Percentiles rank a stretch among this genome's conserved stretches.
These are phyloP conservation scores for Musa balbisiana DNA, from an alignment of 202 grass and related monocot genomes.

Conservation along the genomic window DNA sequence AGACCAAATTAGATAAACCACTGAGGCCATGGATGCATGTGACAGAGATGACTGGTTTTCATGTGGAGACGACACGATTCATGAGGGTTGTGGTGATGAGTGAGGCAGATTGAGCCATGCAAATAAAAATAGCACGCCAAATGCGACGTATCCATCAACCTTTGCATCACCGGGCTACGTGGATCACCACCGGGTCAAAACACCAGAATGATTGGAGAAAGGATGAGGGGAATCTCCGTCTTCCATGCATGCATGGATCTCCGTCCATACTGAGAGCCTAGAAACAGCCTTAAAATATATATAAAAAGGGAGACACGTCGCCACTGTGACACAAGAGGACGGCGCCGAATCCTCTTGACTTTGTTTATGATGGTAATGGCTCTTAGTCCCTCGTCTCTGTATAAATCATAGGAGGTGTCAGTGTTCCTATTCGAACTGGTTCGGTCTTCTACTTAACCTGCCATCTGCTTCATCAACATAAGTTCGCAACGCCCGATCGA, in stretches of 20 bases:
- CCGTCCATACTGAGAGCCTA: too few species aligned
- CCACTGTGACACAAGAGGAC: constrained; percentile 50
- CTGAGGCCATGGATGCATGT: background rate
- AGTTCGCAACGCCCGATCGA: background rate
- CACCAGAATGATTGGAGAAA: background rate
- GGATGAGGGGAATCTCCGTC: background rate
- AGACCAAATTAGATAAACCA: background rate
- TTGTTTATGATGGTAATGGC: background rate
- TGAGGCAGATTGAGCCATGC: background rate
- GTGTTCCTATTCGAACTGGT: constrained; percentile 7
- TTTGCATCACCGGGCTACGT: background rate
- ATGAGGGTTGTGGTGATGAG: too few species aligned
- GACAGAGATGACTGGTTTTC: too few species aligned
- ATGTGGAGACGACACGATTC: background rate
- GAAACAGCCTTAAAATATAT: too few species aligned
- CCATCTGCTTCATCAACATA: background rate
- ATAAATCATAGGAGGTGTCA: constrained; percentile 33
- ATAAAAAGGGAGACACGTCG: constrained; percentile 42
- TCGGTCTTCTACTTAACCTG: background rate
- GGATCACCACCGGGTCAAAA: background rate
- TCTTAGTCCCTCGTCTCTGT: constrained; percentile 32
- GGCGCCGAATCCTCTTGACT: constrained; percentile 90
- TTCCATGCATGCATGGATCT: too few species aligned
- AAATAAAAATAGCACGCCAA: too few species aligned
- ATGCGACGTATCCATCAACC: background rate